These are phyloP conservation scores for Neurospora hispaniola DNA, from an alignment of 495 filamentous ascomycete species.

Conservation along the genomic window DNA sequence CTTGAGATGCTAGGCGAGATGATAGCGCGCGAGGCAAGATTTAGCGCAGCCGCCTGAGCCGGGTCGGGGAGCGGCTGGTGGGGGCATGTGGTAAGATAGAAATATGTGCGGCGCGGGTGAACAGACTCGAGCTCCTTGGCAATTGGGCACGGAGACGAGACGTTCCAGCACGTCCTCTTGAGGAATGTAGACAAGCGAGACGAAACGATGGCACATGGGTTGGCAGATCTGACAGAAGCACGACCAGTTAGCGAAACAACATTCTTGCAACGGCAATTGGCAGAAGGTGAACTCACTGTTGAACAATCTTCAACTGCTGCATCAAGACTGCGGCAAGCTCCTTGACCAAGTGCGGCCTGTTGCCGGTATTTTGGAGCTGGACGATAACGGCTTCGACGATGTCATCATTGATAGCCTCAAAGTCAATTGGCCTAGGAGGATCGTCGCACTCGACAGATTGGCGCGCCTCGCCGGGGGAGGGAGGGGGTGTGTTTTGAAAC, in stretches of 20 bases:
- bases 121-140: conserved; percentile 86
- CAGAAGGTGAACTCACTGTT: conserved; percentile 60
- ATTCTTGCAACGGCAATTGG: background rate
- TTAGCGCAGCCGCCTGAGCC: conserved; percentile 31
- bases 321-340: conserved; percentile 79
- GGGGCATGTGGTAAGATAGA: conserved; percentile 77
- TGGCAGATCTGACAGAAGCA: conserved; percentile 64
- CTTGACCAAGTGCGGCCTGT: conserved; percentile 88
- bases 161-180: conserved; percentile 72
- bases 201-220: conserved; percentile 88
- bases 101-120: conserved; percentile 92
- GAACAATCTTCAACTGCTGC: conserved; percentile 66
- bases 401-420: conserved; percentile 85
- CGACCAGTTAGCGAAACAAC: conserved; percentile 23
- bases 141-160: conserved; percentile 71
- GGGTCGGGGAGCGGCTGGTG: conserved; percentile 75
- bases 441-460: conserved; percentile 35
- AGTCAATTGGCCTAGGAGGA: conserved; percentile 53
- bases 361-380: conserved; percentile 84
- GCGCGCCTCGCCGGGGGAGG: conserved; percentile 48
- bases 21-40: conserved; percentile 40
- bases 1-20: conserved; percentile 82
- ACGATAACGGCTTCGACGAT: conserved; percentile 88
- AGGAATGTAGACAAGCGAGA: conserved; percentile 83
- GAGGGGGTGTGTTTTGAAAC: conserved; percentile 63